These are phyloP conservation scores for Davidsoniella eucalypti DNA, from an alignment of 2,329 filamentous ascomycete genomes.

Conservation along the genomic window DNA sequence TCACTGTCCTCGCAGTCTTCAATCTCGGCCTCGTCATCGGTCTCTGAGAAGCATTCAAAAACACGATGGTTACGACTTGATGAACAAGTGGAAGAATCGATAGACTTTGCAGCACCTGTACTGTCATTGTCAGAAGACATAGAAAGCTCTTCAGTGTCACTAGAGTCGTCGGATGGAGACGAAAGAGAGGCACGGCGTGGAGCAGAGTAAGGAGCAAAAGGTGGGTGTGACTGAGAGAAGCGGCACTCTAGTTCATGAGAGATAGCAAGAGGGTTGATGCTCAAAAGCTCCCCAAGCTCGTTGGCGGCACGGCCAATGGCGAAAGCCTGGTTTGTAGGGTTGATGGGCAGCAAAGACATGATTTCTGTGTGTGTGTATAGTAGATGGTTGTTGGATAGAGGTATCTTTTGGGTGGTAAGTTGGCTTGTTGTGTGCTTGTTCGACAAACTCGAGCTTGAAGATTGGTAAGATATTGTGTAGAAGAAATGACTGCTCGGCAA, in stretches of 20 bases:
- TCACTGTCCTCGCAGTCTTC: constrained; percentile 5
- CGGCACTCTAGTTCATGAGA: constrained; percentile 4
- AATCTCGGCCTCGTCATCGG: background rate
- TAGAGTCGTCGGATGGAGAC: background rate
- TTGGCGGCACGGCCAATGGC: constrained; percentile 5
- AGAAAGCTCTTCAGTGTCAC: too few species aligned
- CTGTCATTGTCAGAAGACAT: too few species aligned
- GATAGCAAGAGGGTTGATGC: constrained; percentile 1
- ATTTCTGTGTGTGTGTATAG: too few species aligned
- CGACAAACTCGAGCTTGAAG: too few species aligned
- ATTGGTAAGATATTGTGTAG: too few species aligned
- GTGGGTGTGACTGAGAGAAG: constrained; percentile 3
- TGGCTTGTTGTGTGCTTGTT: background rate
- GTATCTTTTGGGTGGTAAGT: too few species aligned
- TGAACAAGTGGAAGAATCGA: too few species aligned
- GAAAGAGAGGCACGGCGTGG: background rate
- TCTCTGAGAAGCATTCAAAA: background rate
- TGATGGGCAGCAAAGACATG: too few species aligned
- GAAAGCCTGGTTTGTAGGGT: background rate
- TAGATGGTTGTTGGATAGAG: too few species aligned
- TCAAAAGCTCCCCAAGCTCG: constrained; percentile 1
- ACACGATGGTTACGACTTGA: background rate
- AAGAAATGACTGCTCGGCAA: too few species aligned
- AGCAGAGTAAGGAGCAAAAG: constrained; percentile 2
- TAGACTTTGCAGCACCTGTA: too few species aligned